Evolutionary conservation across 2,329 filamentous ascomycete species (phyloP).

Genomic region (Colletotrichum noveboracense): DNA sequence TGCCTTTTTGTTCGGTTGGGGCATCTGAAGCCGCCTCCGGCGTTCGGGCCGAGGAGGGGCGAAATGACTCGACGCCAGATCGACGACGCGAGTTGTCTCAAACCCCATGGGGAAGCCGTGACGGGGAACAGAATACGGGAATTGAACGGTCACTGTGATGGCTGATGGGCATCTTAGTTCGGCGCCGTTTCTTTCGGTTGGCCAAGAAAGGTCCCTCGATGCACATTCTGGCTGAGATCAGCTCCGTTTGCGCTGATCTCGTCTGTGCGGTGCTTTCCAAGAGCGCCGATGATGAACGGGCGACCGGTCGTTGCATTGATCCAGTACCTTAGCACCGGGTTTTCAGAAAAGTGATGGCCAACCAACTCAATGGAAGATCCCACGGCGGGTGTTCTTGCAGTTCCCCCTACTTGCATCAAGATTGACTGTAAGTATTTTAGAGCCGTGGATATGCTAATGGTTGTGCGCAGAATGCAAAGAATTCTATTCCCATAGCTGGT

Average conservation of each 20-base stretch:
- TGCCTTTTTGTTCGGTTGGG: background rate
- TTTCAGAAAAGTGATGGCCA: background rate
- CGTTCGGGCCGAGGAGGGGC: background rate
- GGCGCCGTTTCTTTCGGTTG: background rate
- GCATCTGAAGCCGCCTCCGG: background rate
- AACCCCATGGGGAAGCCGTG: background rate
- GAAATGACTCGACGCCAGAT: background rate
- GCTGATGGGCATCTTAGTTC: background rate
- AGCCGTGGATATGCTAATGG: background rate
- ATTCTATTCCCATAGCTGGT: background rate
- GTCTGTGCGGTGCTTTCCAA: background rate
- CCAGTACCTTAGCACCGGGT: background rate
- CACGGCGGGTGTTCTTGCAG: background rate
- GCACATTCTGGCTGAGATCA: background rate
- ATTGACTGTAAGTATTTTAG: accelerated
- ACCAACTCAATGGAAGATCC: background rate
- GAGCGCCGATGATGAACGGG: background rate
- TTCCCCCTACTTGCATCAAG: background rate
- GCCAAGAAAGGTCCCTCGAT: background rate
- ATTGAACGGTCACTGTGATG: background rate
- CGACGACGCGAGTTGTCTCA: background rate
- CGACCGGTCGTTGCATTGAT: background rate
- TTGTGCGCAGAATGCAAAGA: background rate
- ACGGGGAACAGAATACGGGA: background rate
- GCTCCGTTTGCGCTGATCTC: background rate